phyloP scores from a whole-genome alignment of 352 stramenopile genomes.

The Sclerospora graminicola region DNA sequence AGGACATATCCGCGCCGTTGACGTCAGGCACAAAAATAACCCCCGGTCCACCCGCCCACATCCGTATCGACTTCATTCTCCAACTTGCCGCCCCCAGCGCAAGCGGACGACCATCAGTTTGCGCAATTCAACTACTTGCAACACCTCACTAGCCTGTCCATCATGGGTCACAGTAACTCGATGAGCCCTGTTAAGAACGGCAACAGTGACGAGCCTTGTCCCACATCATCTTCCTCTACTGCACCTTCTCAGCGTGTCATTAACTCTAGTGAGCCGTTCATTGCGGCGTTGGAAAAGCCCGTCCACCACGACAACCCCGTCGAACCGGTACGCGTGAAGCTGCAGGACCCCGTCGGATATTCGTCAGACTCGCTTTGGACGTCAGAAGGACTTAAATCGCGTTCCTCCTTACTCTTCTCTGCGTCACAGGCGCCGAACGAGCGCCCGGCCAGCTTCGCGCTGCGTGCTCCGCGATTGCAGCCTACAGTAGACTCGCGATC shows the following conservation, averaged over 20 bases:
- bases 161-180: constrained; percentile 31
- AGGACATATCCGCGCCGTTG: constrained; percentile 7
- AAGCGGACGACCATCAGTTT: constrained; percentile 16
- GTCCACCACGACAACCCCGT: constrained; percentile 32
- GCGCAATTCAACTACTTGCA: constrained; percentile 8
- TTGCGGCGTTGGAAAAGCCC: constrained; percentile 24
- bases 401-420: constrained; percentile 40
- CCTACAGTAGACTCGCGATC: constrained; percentile 13
- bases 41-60: constrained; percentile 7
- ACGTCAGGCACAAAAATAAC: constrained; percentile 29
- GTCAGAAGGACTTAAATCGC: constrained; percentile 38
- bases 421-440: constrained; percentile 17
- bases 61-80: constrained; percentile 28
- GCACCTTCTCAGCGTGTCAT: constrained; percentile 3
- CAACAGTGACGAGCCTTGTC: neutral
- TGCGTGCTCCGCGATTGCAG: constrained; percentile 18
- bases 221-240: neutral
- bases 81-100: constrained; percentile 31
- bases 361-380: constrained; percentile 45
- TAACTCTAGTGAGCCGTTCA: constrained; percentile 2
- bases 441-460: constrained; percentile 12
- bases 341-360: constrained; percentile 35
- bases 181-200: constrained; percentile 35
- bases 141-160: neutral
- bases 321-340: constrained; percentile 42